Percentiles rank a stretch among this genome's conserved stretches.
Conservation (phyloP, 148 eudicot species). For the Bassia scoparia region DNA sequence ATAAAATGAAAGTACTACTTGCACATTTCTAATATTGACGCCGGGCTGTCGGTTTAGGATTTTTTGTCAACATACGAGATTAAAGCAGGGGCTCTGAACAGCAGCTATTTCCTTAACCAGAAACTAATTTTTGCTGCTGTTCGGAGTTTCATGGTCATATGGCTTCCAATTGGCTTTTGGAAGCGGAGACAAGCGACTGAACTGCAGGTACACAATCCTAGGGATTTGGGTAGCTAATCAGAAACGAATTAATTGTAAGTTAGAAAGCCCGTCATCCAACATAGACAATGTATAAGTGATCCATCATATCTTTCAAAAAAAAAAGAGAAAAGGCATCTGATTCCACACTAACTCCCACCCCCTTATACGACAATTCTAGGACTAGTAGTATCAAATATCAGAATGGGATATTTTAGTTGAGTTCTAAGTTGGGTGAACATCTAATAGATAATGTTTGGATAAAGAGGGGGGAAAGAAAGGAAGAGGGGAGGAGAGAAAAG, state of each 20-base stretch:
- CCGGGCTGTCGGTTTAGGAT: too few relatives aligned
- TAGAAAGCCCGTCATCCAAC: background rate
- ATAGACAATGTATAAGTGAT: background rate
- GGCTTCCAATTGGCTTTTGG: conserved; percentile 52
- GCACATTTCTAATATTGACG: too few relatives aligned
- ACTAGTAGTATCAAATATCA: too few relatives aligned
- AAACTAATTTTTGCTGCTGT: conserved; percentile 28
- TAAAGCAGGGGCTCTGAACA: background rate
- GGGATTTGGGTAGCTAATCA: conserved; percentile 23
- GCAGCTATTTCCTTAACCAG: conserved; percentile 41
- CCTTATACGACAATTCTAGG: too few relatives aligned
- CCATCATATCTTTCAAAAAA: background rate
- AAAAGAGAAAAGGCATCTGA: background rate
- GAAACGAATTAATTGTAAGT: conserved; percentile 4
- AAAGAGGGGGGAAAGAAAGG: too few relatives aligned
- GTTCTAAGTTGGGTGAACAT: too few relatives aligned
- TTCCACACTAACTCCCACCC: too few relatives aligned
- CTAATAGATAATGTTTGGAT: too few relatives aligned
- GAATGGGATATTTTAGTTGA: too few relatives aligned
- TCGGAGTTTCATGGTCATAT: conserved; percentile 50
- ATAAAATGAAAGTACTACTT: too few relatives aligned
- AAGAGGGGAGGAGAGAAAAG: too few relatives aligned
- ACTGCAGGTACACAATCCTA: conserved; percentile 72
- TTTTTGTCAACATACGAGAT: background rate
- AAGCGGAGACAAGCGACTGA: conserved; percentile 62